Conservation (phyloP, 306 rosid genomes). For the Inga leiocalycina region DNA sequence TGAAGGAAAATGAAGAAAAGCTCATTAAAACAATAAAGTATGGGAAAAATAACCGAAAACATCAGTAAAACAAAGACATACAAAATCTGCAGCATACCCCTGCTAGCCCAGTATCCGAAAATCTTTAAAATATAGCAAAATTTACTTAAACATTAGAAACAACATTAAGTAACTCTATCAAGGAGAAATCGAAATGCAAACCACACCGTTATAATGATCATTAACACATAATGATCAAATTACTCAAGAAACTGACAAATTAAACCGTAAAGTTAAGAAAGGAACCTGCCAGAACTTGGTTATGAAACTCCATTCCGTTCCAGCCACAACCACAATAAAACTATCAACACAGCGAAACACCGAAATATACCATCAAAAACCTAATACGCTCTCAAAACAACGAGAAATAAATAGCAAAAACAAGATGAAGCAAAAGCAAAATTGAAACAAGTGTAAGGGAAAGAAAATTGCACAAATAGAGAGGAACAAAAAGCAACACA, state of each 20-base stretch:
- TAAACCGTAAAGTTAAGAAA: too few species aligned
- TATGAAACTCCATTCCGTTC: slow-evolving; percentile 63
- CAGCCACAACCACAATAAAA: slow-evolving; percentile 60
- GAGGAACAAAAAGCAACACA: slow-evolving; percentile 11
- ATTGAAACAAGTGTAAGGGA: not conserved
- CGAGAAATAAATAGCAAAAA: not conserved
- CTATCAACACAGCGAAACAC: slow-evolving; percentile 66
- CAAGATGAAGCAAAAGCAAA: not conserved
- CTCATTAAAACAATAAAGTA: too few species aligned
- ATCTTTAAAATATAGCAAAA: too few species aligned
- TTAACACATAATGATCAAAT: not conserved
- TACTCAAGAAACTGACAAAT: not conserved
- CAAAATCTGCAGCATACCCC: too few species aligned
- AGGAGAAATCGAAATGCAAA: not conserved
- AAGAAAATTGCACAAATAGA: not conserved
- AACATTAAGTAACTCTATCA: too few species aligned
- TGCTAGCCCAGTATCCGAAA: too few species aligned
- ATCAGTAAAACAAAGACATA: too few species aligned
- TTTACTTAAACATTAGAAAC: too few species aligned
- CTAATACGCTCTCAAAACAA: slow-evolving; percentile 24
- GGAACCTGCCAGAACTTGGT: too few species aligned
- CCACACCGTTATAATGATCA: not conserved
- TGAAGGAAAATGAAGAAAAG: too few species aligned
- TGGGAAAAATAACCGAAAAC: too few species aligned
- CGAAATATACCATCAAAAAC: slow-evolving; percentile 82